These are phyloP conservation scores for Areca catechu DNA, from an alignment of 176 grass and related monocot genomes.

Conservation along the genomic window DNA sequence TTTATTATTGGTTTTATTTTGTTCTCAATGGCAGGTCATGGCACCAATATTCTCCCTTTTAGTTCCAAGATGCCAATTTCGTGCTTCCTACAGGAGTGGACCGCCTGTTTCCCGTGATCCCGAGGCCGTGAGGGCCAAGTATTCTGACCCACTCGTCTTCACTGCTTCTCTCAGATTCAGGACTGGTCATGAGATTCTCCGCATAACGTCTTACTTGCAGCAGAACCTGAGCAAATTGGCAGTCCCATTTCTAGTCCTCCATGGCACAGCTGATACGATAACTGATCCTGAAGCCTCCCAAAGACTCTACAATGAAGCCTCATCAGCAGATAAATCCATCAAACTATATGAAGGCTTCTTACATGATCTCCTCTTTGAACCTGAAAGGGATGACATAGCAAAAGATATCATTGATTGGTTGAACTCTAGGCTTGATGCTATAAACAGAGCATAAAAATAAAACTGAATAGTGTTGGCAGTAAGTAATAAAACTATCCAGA, in stretches of 20 bases:
- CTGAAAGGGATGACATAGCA: constrained; percentile 62
- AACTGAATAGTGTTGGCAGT: too few species aligned
- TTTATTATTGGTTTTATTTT: neutral
- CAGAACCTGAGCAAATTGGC: constrained; percentile 45
- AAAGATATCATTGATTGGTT: constrained; percentile 64
- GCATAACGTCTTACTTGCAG: constrained; percentile 60
- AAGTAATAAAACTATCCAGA: too few species aligned
- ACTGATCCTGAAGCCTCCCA: constrained; percentile 44
- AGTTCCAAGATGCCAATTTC: neutral
- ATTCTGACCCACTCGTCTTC: constrained; percentile 71
- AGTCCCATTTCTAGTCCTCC: constrained; percentile 66
- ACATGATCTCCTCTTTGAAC: constrained; percentile 72
- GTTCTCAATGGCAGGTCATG: neutral
- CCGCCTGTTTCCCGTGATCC: constrained; percentile 69
- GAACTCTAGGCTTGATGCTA: constrained; percentile 27
- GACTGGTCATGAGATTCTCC: constrained; percentile 67
- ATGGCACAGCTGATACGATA: constrained; percentile 56
- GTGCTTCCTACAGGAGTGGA: constrained; percentile 29
- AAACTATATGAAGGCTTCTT: constrained; percentile 52
- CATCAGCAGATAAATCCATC: constrained; percentile 45
- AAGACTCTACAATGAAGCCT: constrained; percentile 46
- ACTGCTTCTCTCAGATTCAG: constrained; percentile 70
- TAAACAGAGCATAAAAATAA: too few species aligned
- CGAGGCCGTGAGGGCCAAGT: constrained; percentile 58
- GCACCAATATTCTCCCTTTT: neutral